Evolutionary conservation across 192 early-diverging fungal species (phyloP).

Genomic region (Radiomyces spectabilis): DNA sequence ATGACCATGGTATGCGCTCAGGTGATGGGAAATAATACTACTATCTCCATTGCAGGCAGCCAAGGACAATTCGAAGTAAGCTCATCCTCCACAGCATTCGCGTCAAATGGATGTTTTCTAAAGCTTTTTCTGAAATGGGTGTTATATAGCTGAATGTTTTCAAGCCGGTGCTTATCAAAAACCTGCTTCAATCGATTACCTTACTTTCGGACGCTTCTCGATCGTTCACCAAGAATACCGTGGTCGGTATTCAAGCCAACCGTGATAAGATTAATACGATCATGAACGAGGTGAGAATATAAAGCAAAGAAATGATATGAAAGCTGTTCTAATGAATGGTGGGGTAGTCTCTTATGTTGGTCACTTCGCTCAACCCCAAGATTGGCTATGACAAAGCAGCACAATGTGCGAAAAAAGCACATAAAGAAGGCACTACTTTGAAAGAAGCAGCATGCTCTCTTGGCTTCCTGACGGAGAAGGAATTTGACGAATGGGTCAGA

Average conservation of each 20-base stretch:
- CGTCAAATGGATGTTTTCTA: background rate
- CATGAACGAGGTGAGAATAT: no score
- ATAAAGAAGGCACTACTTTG: conserved; percentile 81
- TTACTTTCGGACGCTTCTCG: conserved; percentile 72
- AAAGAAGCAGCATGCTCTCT: conserved; percentile 83
- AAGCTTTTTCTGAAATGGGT: conserved; percentile 3
- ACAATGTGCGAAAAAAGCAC: conserved; percentile 93
- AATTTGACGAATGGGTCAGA: conserved; percentile 97
- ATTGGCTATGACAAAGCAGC: conserved; percentile 89
- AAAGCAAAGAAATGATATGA: no score
- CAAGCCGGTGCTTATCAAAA: conserved; percentile 98
- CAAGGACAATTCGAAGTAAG: conserved; percentile 92
- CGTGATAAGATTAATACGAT: conserved; percentile 73
- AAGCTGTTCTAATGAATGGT: conserved; percentile 14
- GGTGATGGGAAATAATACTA: conserved; percentile 96
- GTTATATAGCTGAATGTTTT: conserved; percentile 84
- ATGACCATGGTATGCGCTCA: conserved; percentile 99
- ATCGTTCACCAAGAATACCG: conserved; percentile 92
- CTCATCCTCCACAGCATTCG: no score
- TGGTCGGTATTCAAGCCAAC: conserved; percentile 87
- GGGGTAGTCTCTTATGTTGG: conserved; percentile 75
- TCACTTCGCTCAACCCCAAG: conserved; percentile 94
- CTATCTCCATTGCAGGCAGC: conserved; percentile 81
- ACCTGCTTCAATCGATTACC: conserved; percentile 86
- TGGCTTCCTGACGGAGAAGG: conserved; percentile 75